Evolutionary conservation across 768 basidiomycete genomes (phyloP), one percentile per base, ranked within the genome.

Genomic region (Tricholoma terreum): DNA sequence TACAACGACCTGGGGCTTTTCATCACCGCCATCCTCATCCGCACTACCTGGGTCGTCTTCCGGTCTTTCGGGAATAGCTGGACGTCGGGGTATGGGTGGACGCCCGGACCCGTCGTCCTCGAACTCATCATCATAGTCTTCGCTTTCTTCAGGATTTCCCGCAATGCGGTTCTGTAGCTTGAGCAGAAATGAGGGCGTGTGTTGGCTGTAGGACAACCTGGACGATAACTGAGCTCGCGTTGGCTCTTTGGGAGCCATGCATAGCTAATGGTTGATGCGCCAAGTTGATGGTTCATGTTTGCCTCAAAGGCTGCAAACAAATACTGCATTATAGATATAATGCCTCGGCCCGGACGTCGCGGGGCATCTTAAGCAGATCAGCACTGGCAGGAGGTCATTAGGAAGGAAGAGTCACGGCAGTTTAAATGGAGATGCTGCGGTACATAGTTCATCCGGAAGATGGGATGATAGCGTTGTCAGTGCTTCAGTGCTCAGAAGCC

Each of bases 1-100:
- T 8, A 96, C 94, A 3, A 97, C 92, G 7, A 97, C 84, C 67
- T 92, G 90, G 2, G 94, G 94, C 62, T 81, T 86, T 70, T 95
- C 94, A 64, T 94, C 93, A 0, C 69, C 82, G 4, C 77, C 76
- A 57, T 85, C 86, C 56, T 92, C 90, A 52, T 86, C 85, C 11
- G 82, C 89, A 61, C 87, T 89, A 50, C 89, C 88, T 7, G 82
- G 85, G 55, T 90, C 83, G 48, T 83, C 80, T 11, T 76, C 80
- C 0, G 87, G 87, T 33, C 88, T 78, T 65, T 84, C 75, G 9
- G 89, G 88, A 27, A 90, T 88, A 11, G 86, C 71, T 40, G 89
- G 87, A n/a, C 87, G 81, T 58, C 78, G 73, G 11, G 89, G 89
- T 31, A 89, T 89, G n/a, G 87, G 88, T 21, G 83, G 84, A 33